Base-by-base conservation (phyloP, 805 yeast species). In the Kuraishia piskuri region DNA sequence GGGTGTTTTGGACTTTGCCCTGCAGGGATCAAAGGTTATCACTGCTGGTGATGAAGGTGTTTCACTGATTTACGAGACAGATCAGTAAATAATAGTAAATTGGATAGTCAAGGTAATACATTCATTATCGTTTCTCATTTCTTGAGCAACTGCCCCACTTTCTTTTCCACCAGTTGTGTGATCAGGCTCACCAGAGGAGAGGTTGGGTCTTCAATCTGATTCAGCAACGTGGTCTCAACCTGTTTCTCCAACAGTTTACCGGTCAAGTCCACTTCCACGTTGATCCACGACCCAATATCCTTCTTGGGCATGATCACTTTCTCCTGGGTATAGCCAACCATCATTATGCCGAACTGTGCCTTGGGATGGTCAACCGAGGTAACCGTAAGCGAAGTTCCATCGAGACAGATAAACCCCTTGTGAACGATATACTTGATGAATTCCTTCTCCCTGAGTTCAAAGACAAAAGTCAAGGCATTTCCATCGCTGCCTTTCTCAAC, bases 31-130 rank as follows among this genome's bases (percentile, higher is more conserved):
- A 51, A 83, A 84, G 65, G 63, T 94, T 48, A 77, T 90, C 40
- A 89, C 97, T 21, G 99, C 97, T 14, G 97, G 97, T 58, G 99
- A 94, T 67, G 99, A 94, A 68, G 96, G 96, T 59, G 97, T 94
- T 31, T 82, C 95, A 12, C 73, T 92, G 58, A 80, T 92, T 10
- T 90, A 83, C 61, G 74, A 76, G 22, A 37, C 20, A 14, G 20
- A 22, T 6, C 37, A n/a, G 44, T 24, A 8, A 17, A 21, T n/a
- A 19, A 9, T 12, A 9, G 21, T n/a, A 22, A 26, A 25, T 12
- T 21, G 22, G 31, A 22, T 12, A 9, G 24, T 20, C 7, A 14
- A 6, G 6, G 6, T 17, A 20, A 22, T 25, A 6, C 9, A 50
- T 50, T 25, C 31, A 20, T 12, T 50, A 19, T 19, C 37, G 22